Evolutionary conservation across 306 rosid genomes (phyloP).

Genomic region (Ormosia emarginata): DNA sequence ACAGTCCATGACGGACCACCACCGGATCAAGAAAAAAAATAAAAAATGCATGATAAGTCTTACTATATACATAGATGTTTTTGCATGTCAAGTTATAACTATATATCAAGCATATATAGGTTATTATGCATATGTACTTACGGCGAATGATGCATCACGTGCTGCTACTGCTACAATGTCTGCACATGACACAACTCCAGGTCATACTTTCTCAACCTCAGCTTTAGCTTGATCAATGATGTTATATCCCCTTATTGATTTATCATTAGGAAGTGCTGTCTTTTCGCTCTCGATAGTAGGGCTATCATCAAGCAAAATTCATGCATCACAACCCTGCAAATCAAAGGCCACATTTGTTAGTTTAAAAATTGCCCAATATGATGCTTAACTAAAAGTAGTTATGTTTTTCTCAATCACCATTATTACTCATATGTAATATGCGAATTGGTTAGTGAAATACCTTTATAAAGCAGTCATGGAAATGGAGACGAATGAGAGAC

Average conservation of each 20-base stretch:
- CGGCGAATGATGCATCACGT: conserved; percentile 62
- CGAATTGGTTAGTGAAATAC: not conserved
- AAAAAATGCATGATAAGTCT: not conserved
- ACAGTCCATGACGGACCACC: conserved; percentile 45
- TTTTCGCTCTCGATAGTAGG: conserved; percentile 34
- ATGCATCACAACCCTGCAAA: conserved; percentile 61
- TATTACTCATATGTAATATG: too few species aligned
- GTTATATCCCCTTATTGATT: conserved; percentile 41
- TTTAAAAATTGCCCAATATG: too few species aligned
- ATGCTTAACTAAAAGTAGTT: too few species aligned
- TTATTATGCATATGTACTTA: not conserved
- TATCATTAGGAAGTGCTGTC: conserved; percentile 21
- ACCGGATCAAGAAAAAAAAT: not conserved
- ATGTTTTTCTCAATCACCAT: too few species aligned
- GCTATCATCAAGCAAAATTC: conserved; percentile 35
- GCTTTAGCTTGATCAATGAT: conserved; percentile 56
- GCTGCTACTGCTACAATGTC: conserved; percentile 55
- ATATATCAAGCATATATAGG: not conserved
- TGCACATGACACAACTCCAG: conserved; percentile 39
- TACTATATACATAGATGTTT: not conserved
- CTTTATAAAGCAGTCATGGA: conserved; percentile 40
- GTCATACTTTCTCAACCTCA: conserved; percentile 53
- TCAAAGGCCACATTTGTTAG: too few species aligned
- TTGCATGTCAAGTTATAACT: not conserved
- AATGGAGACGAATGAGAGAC: conserved; percentile 40